Evolutionary conservation across 768 basidiomycete species (phyloP).

Genomic region (Rhizopogon vesiculosus): DNA sequence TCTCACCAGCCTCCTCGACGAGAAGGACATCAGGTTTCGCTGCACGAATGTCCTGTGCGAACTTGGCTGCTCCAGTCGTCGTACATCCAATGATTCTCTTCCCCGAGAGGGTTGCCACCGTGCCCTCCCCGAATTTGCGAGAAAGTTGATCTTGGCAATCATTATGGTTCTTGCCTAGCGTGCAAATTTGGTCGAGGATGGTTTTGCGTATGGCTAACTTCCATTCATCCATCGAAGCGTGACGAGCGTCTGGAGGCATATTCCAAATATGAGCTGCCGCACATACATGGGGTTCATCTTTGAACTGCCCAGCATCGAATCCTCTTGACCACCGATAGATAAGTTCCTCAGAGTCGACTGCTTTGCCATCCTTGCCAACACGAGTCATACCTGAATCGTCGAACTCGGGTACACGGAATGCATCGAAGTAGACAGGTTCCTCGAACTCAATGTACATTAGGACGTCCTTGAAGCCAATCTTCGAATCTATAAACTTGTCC

Average conservation of each 20-base stretch:
- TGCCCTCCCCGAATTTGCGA: conserved; percentile 31
- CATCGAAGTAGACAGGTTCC: conserved; percentile 37
- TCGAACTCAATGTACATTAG: conserved; percentile 50
- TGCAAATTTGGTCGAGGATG: conserved; percentile 29
- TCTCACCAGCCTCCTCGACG: conserved; percentile 73
- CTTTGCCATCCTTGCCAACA: conserved; percentile 36
- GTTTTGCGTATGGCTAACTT: conserved; percentile 28
- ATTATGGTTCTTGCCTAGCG: conserved; percentile 35
- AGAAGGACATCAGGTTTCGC: conserved; percentile 49
- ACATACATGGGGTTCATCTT: conserved; percentile 15
- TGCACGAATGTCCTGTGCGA: conserved; percentile 39
- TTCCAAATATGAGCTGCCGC: conserved; percentile 31
- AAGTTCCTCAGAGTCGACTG: conserved; percentile 35
- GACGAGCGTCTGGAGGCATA: conserved; percentile 25
- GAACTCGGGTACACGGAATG: conserved; percentile 38
- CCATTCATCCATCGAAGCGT: conserved; percentile 29
- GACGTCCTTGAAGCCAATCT: conserved; percentile 25
- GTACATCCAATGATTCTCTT: conserved; percentile 65
- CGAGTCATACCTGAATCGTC: conserved; percentile 38
- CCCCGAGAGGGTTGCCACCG: conserved; percentile 28
- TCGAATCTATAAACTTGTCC: conserved; percentile 17
- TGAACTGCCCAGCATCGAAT: conserved; percentile 39
- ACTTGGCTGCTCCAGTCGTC: conserved; percentile 67
- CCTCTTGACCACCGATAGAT: conserved; percentile 44
- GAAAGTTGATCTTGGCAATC: conserved; percentile 29